Base-by-base conservation (phyloP, 148 eudicot species). In the Bassia scoparia region DNA sequence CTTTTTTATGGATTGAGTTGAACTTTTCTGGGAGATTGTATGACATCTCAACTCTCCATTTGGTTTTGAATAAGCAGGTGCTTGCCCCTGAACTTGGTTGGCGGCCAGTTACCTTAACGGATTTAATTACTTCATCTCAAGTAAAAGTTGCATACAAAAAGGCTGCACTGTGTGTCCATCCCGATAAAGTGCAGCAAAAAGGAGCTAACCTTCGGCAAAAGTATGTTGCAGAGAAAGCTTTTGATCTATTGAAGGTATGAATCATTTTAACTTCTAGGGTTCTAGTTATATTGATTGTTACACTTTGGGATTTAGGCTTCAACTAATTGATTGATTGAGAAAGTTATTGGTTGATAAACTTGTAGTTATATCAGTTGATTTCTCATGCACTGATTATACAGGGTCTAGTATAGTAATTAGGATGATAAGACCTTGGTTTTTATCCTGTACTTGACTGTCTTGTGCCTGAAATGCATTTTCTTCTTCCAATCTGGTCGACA, bases 131-230 rank as follows among this genome's bases (percentile, higher is more conserved):
- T 34, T 83, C 96, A 2, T 70, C 79, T n/a, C 87, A 92, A 49
- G 98, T 94, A 30, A 94, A 91, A 71, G 72, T 89, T 58, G 91
- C 84, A 61, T 91, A 94, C 78, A 75, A 84, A 64, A 94, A 81
- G 81, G 97, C 98, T 34, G 87, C 93, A 35, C 80, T 94, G 71
- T 94, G 81, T 61, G 87, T 94, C 75, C 98, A 94, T 74, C 98
- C 98, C 30, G 98, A 94, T 74, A 94, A 94, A 78, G 93, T 94
- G 81, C 96, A 94, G 79, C 97, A 91, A 69, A 94, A 81, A 80
- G 97, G 98, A 64, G 93, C 97, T 72, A 84, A 16, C 76, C 79
- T 84, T 80, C 82, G 83, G 71, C 96, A 91, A 67, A 89, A 91
- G 76, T 91, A 82, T 71, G 86, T 91, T 67, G 97, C 96, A 0